Evolutionary conservation across 768 basidiomycete species (phyloP), one percentile per base, ranked within the genome.

Genomic region (Hydnomerulius pinastri): DNA sequence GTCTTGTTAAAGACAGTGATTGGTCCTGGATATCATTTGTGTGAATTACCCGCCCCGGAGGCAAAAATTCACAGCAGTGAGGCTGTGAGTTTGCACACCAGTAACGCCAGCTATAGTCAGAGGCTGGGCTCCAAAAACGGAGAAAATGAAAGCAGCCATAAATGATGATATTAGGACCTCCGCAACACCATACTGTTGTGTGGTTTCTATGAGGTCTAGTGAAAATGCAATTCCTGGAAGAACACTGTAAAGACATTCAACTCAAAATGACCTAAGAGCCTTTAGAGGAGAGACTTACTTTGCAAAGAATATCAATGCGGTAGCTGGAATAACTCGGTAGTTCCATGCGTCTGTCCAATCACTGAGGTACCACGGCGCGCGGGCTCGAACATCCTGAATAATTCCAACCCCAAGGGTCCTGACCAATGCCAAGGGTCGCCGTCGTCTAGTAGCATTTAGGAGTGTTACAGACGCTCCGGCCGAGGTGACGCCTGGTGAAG

Each of bases 311-410:
- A 92, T 90, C 25, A 94, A 76, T 27, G 86, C 83, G 5, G 91
- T 91, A 0, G 92, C 87, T 6, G 93, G 93, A 6, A 95, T 60
- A 6, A 96, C 91, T 43, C 95, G 77, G 68, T 96, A 96, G 63
- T 91, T 91, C 84, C 87, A 92, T 6, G 89, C 92, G 65, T 95
- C 91, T 9, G 74, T 82, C 94, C 94, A 98, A 71, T 97, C 92
- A 47, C 82, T 86, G 28, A 75, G 50, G 65, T 96, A 98, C 76
- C 82, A 94, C 1, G 92, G 92, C 1, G 75, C 71, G 35, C 94
- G 78, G 2, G 86, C 76, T 39, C 71, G 74, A 12, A 96, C 73
- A 68, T 97, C 94, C 30, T 73, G 70, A 15, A 76, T 51, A 58
- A 95, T 90, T 6, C 93, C 93, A 4, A 73, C 61, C 2, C 81